Base-by-base conservation (phyloP, 1,284 basidiomycete species). In the Cryptococcus depauperatus region DNA sequence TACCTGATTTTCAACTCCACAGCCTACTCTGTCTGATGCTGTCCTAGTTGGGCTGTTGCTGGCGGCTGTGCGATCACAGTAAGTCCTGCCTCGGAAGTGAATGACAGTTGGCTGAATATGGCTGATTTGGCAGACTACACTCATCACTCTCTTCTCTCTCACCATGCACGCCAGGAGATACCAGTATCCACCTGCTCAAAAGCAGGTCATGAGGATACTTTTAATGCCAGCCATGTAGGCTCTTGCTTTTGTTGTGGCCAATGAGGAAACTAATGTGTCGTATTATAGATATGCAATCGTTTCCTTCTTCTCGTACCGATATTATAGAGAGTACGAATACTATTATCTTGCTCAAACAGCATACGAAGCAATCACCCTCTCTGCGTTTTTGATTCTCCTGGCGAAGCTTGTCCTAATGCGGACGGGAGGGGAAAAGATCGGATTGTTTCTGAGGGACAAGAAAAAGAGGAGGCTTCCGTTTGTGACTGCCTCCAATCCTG, bases 231-330 rank as follows among this genome's bases (percentile, higher is more conserved):
- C 46, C 21, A 52, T 62, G 57, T 59, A 28, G 43, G 55, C 8
- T 2, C 34, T 13, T 16, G 26, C 19, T 26, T 22, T 6, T 14
- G 2, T 23, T 23, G 21, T 37, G 14, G 14, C 9, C n/a, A 5
- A 25, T 35, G 35, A 14, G n/a, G 13, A 13, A 23, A 21, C n/a
- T 29, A 7, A 16, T 22, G 5, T 6, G 7, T n/a, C n/a, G n/a
- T n/a, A n/a, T n/a, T 11, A 18, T 44, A 57, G 54, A 39, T 89
- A 85, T 66, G 82, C 83, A n/a, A 72, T 91, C 59, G 80, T 91
- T 47, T 87, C 85, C 1, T 91, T 90, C 76, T 79, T 88, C 59
- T 86, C 85, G 19, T 92, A 87, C 59, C 78, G 88, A 4, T 91
- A 74, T 71, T 90, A 87, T 74, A 77, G 41, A 16, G 44, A 49